Evolutionary conservation across 176 grass and related monocot species (phyloP).

Genomic region (Leersia perrieri): DNA sequence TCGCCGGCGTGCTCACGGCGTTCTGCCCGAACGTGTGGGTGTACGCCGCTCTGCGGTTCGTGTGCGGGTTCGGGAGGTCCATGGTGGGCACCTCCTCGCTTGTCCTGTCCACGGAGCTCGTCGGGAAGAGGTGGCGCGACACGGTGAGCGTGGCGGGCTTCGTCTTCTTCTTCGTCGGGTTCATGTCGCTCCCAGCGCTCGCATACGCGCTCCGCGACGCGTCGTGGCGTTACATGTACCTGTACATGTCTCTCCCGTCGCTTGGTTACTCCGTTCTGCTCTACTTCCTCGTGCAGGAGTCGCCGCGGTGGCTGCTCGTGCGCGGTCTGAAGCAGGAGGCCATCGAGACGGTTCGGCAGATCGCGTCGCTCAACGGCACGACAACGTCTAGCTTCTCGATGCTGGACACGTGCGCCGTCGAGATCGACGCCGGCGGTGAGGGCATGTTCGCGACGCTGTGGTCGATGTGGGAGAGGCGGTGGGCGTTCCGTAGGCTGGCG

Average conservation of each 20-base stretch:
- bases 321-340: slow-evolving; percentile 71
- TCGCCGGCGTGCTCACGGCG: slow-evolving; percentile 50
- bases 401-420: slow-evolving; percentile 38
- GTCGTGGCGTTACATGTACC: slow-evolving; percentile 75
- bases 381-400: slow-evolving; percentile 79
- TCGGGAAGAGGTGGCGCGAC: slow-evolving; percentile 76
- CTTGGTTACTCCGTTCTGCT: slow-evolving; percentile 60
- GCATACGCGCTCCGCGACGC: slow-evolving; percentile 47
- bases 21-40: slow-evolving; percentile 76
- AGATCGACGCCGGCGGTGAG: not conserved
- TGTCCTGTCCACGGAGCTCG: slow-evolving; percentile 76
- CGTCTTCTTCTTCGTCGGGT: slow-evolving; percentile 71
- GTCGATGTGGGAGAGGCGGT: slow-evolving; percentile 51
- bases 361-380: slow-evolving; percentile 48
- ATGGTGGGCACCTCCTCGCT: slow-evolving; percentile 59
- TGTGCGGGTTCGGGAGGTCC: slow-evolving; percentile 62
- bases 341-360: slow-evolving; percentile 53
- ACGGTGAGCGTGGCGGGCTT: slow-evolving; percentile 62
- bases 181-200: slow-evolving; percentile 75
- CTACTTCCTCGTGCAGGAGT: slow-evolving; percentile 59
- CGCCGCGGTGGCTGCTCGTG: slow-evolving; percentile 89
- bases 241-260: slow-evolving; percentile 64
- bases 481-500: slow-evolving; percentile 61
- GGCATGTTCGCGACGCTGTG: slow-evolving; percentile 49
- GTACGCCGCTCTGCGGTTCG: slow-evolving; percentile 66